A percentile compares a stretch with the other conserved stretches of the same genome.
Conservation (phyloP, 192 early-diverging fungal genomes). For the Backusella australiensis region DNA sequence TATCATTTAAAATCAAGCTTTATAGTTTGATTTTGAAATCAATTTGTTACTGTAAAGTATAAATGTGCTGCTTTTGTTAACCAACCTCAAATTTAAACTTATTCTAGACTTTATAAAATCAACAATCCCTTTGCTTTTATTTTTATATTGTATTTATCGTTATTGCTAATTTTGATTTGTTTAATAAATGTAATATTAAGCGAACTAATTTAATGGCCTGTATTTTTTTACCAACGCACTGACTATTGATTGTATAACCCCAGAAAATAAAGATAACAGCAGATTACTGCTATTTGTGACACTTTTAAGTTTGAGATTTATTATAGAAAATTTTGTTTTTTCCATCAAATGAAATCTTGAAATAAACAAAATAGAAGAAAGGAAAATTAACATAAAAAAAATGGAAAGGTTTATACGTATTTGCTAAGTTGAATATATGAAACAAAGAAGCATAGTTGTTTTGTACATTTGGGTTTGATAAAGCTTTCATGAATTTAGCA, state of each 20-base stretch:
- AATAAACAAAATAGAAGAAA: background rate
- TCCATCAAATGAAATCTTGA: background rate
- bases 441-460: background rate
- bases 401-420: background rate
- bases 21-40: background rate
- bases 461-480: too few species aligned
- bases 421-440: background rate
- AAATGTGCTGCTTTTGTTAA: background rate
- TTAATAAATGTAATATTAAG: too few species aligned
- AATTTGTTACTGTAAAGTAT: background rate
- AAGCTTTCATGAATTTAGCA: background rate
- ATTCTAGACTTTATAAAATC: background rate
- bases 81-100: background rate
- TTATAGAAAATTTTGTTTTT: background rate
- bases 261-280: background rate
- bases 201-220: background rate
- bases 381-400: background rate
- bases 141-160: too few species aligned
- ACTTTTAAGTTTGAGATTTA: background rate
- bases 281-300: background rate
- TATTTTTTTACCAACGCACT: background rate
- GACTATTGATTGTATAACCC: background rate
- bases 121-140: background rate
- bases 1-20: background rate
- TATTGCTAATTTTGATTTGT: too few species aligned